Evolutionary conservation across 2,329 filamentous ascomycete genomes (phyloP), one percentile per base, ranked within the genome.

Genomic region (Hypocreales sp.): DNA sequence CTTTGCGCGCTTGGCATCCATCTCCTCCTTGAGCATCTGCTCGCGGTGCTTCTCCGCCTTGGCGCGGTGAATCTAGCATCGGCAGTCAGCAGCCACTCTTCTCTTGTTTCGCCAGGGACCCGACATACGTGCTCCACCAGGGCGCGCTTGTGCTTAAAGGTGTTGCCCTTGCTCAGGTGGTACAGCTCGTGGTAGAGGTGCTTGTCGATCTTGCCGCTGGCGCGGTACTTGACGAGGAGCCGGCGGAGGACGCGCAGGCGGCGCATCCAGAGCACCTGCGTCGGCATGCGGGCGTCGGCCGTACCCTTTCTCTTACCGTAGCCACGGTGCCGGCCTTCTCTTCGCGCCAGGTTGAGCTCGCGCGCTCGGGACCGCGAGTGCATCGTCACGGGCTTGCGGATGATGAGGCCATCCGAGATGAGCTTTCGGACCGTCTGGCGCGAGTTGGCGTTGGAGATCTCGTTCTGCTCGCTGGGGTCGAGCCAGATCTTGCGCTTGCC

Each of bases 251-350:
- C 87, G 68, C 92, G 84, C 59, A 92, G 86, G 59, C 90, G 87
- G 67, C 92, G 86, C 90, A 98, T 98, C 90, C 90, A 98, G 55
- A 95, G 73, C 50, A 98, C 72, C 71, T 94, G 84, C 64, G 77
- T 79, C 57, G 87, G 87, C 90, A 98, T 98, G 78, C 90, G 83
- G 59, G 90, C 87, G 60, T 98, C 87, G 60, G 82, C 82, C 55
- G 92, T 95, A 94, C 90, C 92, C 87, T 98, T 98, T 67, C 90
- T 83, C 84, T 98, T 98, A 82, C 90, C 90, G 71, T 93, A 93
- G 60, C 90, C 90, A 65, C 90, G 80, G 75, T 98, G 90, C 66
- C 90, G 76, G 58, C 90, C 90, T 56, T 92, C 86, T 57, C 86
- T 74, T 67, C 90, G 79, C 59, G 90, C 81, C 42, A 82, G 81